Evolutionary conservation across 2,329 filamentous ascomycete species (phyloP).

Genomic region (Leptographium radiaticola): DNA sequence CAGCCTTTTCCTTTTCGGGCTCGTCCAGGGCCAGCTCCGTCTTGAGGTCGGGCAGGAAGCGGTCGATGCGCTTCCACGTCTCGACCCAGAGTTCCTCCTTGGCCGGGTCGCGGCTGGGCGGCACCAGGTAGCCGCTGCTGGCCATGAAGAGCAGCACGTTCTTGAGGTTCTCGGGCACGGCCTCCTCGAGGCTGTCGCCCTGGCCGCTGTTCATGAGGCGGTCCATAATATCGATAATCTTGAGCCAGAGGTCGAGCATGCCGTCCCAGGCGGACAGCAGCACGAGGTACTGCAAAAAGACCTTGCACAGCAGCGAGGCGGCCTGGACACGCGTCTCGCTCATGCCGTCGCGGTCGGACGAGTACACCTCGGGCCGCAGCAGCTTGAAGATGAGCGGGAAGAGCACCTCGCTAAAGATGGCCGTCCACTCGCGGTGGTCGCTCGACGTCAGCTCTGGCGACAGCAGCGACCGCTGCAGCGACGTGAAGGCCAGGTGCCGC

Average conservation of each 20-base stretch:
- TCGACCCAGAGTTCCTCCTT: conserved; percentile 47
- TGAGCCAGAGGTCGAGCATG: conserved; percentile 83
- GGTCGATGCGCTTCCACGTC: conserved; percentile 52
- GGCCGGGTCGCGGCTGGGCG: conserved; percentile 44
- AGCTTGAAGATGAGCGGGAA: conserved; percentile 82
- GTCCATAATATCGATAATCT: conserved; percentile 89
- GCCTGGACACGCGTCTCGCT: conserved; percentile 87
- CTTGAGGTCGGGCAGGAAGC: conserved; percentile 48
- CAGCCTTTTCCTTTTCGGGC: neutral
- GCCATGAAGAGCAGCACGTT: conserved; percentile 95
- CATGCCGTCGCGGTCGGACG: conserved; percentile 84
- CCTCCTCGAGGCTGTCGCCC: conserved; percentile 83
- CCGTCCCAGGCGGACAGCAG: conserved; percentile 74
- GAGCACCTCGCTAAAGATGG: conserved; percentile 85
- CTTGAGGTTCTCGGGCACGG: conserved; percentile 88
- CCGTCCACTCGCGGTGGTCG: conserved; percentile 83
- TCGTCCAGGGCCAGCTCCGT: conserved; percentile 41
- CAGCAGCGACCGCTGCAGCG: conserved; percentile 72
- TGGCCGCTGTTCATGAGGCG: conserved; percentile 92
- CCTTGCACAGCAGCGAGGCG: conserved; percentile 82
- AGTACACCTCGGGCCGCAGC: conserved; percentile 88
- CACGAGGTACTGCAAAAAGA: conserved; percentile 87
- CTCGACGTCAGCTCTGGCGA: conserved; percentile 73
- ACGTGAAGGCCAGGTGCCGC: conserved; percentile 74
- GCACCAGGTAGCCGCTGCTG: conserved; percentile 70